Evolutionary conservation across 345 rosid genomes (phyloP).

Genomic region (Arabis hirsuta): DNA sequence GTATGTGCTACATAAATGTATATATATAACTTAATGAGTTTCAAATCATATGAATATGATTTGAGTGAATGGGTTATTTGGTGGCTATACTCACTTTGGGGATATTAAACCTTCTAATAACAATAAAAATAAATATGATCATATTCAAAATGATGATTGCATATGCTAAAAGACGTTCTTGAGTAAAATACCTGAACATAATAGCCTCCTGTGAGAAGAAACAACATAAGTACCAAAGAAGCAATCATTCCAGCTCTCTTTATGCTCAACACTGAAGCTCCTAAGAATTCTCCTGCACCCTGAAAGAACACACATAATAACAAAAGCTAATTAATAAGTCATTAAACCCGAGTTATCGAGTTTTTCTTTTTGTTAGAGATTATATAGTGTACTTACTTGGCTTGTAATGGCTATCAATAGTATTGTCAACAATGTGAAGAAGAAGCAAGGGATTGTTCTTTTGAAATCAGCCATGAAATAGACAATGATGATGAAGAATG

Average conservation of each 20-base stretch:
- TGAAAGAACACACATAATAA: conserved; percentile 15
- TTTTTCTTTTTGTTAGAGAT: conserved; percentile 55
- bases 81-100: no score
- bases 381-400: conserved; percentile 74
- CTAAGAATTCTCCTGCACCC: conserved; percentile 94
- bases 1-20: neutral
- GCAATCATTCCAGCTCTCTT: conserved; percentile 92
- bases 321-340: neutral
- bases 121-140: no score
- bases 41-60: no score
- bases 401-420: conserved; percentile 63
- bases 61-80: no score
- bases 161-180: no score
- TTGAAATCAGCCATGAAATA: conserved; percentile 88
- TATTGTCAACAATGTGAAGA: conserved; percentile 59
- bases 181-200: conserved; percentile 69
- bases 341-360: neutral
- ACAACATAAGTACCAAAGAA: conserved; percentile 82
- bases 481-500: conserved; percentile 60
- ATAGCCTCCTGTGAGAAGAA: conserved; percentile 95
- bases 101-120: no score
- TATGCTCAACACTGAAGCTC: conserved; percentile 87
- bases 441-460: conserved; percentile 69
- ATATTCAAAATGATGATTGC: no score
- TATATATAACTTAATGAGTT: neutral